phyloP scores from a whole-genome alignment of 805 yeast species.

The Hanseniaspora lindneri region DNA sequence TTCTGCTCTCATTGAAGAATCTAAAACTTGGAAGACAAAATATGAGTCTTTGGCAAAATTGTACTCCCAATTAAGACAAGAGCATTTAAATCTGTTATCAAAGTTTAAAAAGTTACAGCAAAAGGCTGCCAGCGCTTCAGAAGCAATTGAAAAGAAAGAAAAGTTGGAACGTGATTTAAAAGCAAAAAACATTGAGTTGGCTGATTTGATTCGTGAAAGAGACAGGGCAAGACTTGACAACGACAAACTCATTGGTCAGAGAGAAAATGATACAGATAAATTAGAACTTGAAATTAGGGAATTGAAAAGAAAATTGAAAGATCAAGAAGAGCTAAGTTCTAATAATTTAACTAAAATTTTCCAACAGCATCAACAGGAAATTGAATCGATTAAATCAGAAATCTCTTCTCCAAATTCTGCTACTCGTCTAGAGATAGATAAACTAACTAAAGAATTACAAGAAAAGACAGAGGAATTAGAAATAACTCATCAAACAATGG shows the following conservation, averaged over 20 bases:
- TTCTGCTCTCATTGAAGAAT: constrained; percentile 57
- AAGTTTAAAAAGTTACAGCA: constrained; percentile 73
- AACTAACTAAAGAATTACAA: constrained; percentile 37
- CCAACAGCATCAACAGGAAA: constrained; percentile 51
- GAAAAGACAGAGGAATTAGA: constrained; percentile 72
- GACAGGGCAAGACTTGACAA: constrained; percentile 72
- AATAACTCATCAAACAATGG: constrained; percentile 67
- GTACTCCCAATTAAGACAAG: constrained; percentile 83
- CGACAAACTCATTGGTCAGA: constrained; percentile 54
- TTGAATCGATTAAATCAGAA: constrained; percentile 31
- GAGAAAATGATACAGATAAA: constrained; percentile 52
- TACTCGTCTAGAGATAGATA: constrained; percentile 18
- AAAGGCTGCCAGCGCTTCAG: constrained; percentile 81
- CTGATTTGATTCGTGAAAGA: constrained; percentile 78
- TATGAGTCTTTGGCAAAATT: constrained; percentile 82
- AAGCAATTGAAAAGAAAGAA: constrained; percentile 73
- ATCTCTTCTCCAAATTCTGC: constrained; percentile 31
- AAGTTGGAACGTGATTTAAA: constrained; percentile 71
- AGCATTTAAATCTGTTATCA: constrained; percentile 66
- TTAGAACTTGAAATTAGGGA: constrained; percentile 55
- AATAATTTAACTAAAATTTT: constrained; percentile 49
- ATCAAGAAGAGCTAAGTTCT: constrained; percentile 50
- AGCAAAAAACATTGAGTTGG: constrained; percentile 74
- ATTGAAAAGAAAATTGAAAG: constrained; percentile 44
- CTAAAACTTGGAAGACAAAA: constrained; percentile 66